These are phyloP conservation scores for Manihot esculenta DNA, from an alignment of 441 rosid genomes.

Conservation along the genomic window DNA sequence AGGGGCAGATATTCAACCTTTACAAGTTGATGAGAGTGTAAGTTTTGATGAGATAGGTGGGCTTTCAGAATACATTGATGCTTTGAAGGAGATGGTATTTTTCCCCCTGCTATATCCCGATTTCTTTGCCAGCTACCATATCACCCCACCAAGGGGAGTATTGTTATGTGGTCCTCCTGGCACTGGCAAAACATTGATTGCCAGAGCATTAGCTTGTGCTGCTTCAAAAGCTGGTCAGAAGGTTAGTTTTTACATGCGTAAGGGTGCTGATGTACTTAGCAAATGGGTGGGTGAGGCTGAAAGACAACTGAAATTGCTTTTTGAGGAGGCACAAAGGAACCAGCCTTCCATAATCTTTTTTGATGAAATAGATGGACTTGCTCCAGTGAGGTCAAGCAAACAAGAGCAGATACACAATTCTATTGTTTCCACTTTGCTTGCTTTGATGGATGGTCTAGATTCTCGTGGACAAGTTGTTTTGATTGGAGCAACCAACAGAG, in stretches of 20 bases:
- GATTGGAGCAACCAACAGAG: slow-evolving; percentile 99
- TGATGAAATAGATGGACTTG: slow-evolving; percentile 99
- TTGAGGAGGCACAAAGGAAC: slow-evolving; percentile 98
- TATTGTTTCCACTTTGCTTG: slow-evolving; percentile 96
- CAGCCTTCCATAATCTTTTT: slow-evolving; percentile 99
- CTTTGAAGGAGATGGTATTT: slow-evolving; percentile 99
- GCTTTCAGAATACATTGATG: slow-evolving; percentile 88
- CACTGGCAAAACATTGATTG: slow-evolving; percentile 98
- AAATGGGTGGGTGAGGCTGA: slow-evolving; percentile 99
- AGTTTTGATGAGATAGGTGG: slow-evolving; percentile 99
- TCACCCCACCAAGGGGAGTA: slow-evolving; percentile 99
- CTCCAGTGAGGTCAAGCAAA: slow-evolving; percentile 99
- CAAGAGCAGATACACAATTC: slow-evolving; percentile 99
- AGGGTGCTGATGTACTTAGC: slow-evolving; percentile 99
- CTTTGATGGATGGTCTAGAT: slow-evolving; percentile 99
- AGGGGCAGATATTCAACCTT: slow-evolving; percentile 99
- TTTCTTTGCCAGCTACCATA: slow-evolving; percentile 94
- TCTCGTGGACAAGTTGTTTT: slow-evolving; percentile 99
- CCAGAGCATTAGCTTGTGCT: slow-evolving; percentile 99
- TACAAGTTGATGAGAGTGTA: slow-evolving; percentile 92
- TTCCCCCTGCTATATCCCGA: slow-evolving; percentile 97
- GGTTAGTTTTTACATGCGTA: slow-evolving; percentile 99
- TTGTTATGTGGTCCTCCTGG: slow-evolving; percentile 99
- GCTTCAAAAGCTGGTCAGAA: slow-evolving; percentile 99
- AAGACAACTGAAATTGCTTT: slow-evolving; percentile 93